Evolutionary conservation across 768 basidiomycete genomes (phyloP).

Genomic region (Mrakia gelida): DNA sequence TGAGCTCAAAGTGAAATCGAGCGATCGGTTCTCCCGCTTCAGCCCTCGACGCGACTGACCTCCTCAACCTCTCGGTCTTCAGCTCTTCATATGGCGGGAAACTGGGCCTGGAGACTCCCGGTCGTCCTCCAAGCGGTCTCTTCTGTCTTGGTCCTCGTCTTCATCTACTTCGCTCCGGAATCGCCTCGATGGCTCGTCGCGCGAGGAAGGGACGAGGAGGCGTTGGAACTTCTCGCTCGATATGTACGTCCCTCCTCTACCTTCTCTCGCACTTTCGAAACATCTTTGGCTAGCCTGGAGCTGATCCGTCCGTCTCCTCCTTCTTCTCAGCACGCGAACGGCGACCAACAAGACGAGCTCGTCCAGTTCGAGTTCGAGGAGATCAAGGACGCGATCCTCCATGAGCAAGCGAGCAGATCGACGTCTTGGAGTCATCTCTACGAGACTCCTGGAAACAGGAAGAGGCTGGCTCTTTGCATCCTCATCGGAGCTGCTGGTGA

Average conservation of each 20-base stretch:
- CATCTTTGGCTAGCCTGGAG: too few relatives aligned
- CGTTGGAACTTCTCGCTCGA: not conserved
- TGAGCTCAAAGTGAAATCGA: too few relatives aligned
- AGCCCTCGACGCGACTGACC: not conserved
- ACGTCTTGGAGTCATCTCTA: not conserved
- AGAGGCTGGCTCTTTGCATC: not conserved
- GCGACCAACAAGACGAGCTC: not conserved
- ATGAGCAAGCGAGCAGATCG: not conserved
- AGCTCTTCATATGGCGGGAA: not conserved
- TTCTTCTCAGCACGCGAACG: not conserved
- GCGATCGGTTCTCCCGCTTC: too few relatives aligned
- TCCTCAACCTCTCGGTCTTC: not conserved
- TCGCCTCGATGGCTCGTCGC: not conserved
- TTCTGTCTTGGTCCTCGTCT: not conserved
- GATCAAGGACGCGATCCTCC: not conserved
- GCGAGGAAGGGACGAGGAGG: not conserved
- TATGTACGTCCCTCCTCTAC: not conserved
- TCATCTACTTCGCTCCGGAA: not conserved
- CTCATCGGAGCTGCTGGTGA: not conserved
- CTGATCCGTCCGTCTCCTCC: not conserved
- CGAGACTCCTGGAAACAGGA: not conserved
- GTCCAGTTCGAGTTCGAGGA: constrained; percentile 3
- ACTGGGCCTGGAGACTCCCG: not conserved
- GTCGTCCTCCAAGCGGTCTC: not conserved
- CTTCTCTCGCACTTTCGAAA: not conserved